A percentile compares a stretch with the other conserved stretches of the same genome.
Conservation (phyloP, 83 land plant species). For the Isoetes engelmannii region DNA sequence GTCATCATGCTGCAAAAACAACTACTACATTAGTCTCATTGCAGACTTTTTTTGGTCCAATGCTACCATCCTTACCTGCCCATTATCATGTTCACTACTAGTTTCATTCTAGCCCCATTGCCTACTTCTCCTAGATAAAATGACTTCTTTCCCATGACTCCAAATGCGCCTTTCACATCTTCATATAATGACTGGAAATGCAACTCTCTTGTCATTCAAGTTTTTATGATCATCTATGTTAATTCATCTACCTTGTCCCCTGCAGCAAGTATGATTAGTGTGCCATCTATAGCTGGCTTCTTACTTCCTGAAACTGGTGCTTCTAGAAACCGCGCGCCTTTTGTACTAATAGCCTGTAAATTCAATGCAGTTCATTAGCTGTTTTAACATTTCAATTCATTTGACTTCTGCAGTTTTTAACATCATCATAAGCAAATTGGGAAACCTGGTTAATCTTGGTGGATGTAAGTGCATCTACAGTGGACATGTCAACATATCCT, state of each 20-base stretch:
- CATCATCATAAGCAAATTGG: neutral
- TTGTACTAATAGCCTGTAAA: constrained; percentile 59
- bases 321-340: constrained; percentile 77
- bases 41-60: neutral
- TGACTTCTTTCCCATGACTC: constrained; percentile 70
- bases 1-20: constrained; percentile 70
- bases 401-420: neutral
- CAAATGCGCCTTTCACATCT: constrained; percentile 56
- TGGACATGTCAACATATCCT: constrained; percentile 95
- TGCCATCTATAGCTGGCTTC: constrained; percentile 92
- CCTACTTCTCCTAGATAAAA: constrained; percentile 83
- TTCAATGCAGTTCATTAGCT: neutral
- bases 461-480: constrained; percentile 78
- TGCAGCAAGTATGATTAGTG: constrained; percentile 82
- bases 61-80: constrained; percentile 52
- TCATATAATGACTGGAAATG: constrained; percentile 56
- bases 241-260: constrained; percentile 61
- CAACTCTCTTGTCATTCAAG: neutral
- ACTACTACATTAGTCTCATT: neutral
- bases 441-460: constrained; percentile 59
- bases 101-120: constrained; percentile 88
- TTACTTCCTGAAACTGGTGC: constrained; percentile 98
- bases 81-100: constrained; percentile 97
- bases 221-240: neutral
- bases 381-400: neutral